A percentile compares a stretch with the other conserved stretches of the same genome.
phyloP scores from a whole-genome alignment of 441 rosid species.

The Gossypium laxum region DNA sequence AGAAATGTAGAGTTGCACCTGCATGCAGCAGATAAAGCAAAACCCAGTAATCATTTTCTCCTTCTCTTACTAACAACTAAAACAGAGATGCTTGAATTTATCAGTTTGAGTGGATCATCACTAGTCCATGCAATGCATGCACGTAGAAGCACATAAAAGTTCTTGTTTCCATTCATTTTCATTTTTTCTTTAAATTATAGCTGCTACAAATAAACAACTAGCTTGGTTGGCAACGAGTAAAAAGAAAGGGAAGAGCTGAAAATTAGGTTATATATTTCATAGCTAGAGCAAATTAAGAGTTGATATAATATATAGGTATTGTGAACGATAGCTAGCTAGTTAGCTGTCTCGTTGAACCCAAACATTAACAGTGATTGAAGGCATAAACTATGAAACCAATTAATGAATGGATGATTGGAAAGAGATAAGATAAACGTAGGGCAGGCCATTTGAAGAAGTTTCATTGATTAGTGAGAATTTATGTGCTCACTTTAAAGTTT shows the following conservation, averaged over 20 bases:
- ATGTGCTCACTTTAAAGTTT: not conserved
- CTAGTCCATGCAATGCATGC: not conserved
- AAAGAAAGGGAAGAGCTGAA: not conserved
- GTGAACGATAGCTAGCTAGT: not conserved
- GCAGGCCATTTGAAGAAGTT: not conserved
- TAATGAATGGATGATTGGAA: not conserved
- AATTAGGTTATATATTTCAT: not conserved
- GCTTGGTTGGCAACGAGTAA: not conserved
- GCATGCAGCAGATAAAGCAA: not conserved
- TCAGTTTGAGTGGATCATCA: not conserved
- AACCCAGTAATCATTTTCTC: not conserved
- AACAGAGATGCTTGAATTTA: not conserved
- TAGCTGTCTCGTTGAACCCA: not conserved
- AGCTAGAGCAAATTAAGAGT: not conserved
- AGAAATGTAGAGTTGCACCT: not conserved
- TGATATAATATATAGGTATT: not conserved
- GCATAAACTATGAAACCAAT: not conserved
- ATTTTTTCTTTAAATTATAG: not conserved
- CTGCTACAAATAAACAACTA: not conserved
- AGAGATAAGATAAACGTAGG: not conserved
- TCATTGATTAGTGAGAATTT: not conserved
- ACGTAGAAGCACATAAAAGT: not conserved
- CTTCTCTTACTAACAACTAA: not conserved
- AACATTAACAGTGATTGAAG: not conserved
- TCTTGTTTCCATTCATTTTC: not conserved